These are phyloP conservation scores for Pichia cactophila DNA, from an alignment of 1,139 yeast genomes.

Conservation along the genomic window DNA sequence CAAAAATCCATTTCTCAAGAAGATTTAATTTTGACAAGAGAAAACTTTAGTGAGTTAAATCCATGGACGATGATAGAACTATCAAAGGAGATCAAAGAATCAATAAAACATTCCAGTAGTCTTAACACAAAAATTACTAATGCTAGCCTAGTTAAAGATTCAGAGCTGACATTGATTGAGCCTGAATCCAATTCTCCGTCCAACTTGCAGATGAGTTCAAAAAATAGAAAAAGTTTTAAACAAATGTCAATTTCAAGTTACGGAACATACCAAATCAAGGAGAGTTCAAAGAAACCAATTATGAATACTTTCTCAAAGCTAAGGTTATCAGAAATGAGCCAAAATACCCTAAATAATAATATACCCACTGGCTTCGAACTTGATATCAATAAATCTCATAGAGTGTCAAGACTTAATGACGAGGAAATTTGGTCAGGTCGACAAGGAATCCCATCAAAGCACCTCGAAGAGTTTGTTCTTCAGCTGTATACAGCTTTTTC, in stretches of 20 bases:
- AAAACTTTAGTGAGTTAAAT: conserved; percentile 20
- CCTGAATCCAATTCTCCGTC: neutral
- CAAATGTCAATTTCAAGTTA: conserved; percentile 6
- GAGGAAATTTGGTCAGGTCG: conserved; percentile 18
- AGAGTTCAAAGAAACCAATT: neutral
- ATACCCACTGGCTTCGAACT: neutral
- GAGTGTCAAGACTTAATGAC: conserved; percentile 1
- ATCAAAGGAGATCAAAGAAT: conserved; percentile 6
- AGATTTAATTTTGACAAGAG: neutral
- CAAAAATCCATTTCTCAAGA: neutral
- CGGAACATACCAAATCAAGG: conserved; percentile 7
- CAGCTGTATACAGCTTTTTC: conserved; percentile 3
- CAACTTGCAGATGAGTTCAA: neutral
- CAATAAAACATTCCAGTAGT: neutral
- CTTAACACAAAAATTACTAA: no score
- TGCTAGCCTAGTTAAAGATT: neutral
- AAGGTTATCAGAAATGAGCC: conserved; percentile 10
- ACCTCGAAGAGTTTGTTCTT: conserved; percentile 3
- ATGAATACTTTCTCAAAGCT: neutral
- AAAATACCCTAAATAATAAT: conserved; percentile 3
- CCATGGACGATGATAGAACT: conserved; percentile 27
- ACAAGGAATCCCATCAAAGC: conserved; percentile 13
- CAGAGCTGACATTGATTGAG: neutral
- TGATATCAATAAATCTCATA: neutral
- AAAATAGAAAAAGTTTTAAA: neutral